Conservation (phyloP, 169 alveolate species). For the Plasmodium chabaudi region DNA sequence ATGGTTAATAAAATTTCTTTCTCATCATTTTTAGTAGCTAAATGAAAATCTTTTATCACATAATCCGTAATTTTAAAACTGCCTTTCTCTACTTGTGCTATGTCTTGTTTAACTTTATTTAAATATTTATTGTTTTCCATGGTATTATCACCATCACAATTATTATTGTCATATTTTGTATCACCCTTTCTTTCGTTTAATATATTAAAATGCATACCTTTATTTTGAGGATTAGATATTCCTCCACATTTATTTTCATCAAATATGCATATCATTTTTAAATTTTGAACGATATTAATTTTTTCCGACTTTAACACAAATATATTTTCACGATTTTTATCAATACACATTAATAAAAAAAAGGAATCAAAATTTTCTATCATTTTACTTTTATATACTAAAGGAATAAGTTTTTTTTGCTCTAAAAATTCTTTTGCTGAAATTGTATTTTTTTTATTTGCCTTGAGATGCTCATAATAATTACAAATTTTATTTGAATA, state of each 20-base stretch:
- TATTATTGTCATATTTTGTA: neutral
- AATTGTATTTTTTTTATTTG: constrained; percentile 21
- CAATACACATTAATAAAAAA: constrained; percentile 67
- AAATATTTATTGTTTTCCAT: constrained; percentile 39
- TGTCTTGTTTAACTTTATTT: constrained; percentile 26
- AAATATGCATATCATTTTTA: constrained; percentile 66
- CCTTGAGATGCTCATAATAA: constrained; percentile 39
- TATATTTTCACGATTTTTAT: constrained; percentile 26
- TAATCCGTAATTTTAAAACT: constrained; percentile 22
- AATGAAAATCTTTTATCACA: constrained; percentile 36
- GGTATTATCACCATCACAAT: neutral
- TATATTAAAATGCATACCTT: neutral
- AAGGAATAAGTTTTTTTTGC: constrained; percentile 41
- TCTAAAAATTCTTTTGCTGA: constrained; percentile 51
- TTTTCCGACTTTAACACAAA: constrained; percentile 63
- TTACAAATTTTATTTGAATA: constrained; percentile 40
- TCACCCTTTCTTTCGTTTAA: neutral
- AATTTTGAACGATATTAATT: constrained; percentile 41
- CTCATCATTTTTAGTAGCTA: constrained; percentile 32
- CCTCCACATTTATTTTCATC: constrained; percentile 13
- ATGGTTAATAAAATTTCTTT: constrained; percentile 36
- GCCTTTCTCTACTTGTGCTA: constrained; percentile 12
- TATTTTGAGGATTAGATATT: neutral
- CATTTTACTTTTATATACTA: constrained; percentile 37
- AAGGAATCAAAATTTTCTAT: constrained; percentile 54